phyloP scores from a whole-genome alignment of 2,329 filamentous ascomycete genomes.

The Colletotrichum lupini region DNA sequence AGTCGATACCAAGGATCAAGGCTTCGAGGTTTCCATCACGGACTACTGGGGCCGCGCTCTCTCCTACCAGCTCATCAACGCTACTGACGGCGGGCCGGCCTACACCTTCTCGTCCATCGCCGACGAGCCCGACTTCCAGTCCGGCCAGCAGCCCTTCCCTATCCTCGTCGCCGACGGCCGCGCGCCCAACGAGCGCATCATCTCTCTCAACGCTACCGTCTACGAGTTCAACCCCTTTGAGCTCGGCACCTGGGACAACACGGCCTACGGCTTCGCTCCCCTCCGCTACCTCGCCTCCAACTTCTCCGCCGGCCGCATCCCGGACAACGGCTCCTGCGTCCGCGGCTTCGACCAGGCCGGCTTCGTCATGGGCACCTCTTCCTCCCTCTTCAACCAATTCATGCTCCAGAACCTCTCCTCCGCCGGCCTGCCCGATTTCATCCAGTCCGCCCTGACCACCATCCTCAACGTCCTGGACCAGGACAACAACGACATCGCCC shows the following conservation, averaged over 20 bases:
- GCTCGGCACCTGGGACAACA: slow-evolving; percentile 72
- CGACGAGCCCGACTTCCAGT: slow-evolving; percentile 51
- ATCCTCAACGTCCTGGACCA: slow-evolving; percentile 68
- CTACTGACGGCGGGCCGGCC: slow-evolving; percentile 75
- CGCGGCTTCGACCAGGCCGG: slow-evolving; percentile 82
- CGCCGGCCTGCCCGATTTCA: slow-evolving; percentile 41
- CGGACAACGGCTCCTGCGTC: slow-evolving; percentile 57
- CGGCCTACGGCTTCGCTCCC: slow-evolving; percentile 68
- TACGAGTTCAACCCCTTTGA: slow-evolving; percentile 76
- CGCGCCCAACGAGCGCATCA: slow-evolving; percentile 53
- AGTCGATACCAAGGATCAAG: slow-evolving; percentile 51
- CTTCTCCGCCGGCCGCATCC: slow-evolving; percentile 61
- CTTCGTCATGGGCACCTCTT: slow-evolving; percentile 85
- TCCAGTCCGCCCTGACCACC: slow-evolving; percentile 56
- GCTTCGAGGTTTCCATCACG: slow-evolving; percentile 74
- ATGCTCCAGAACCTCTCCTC: slow-evolving; percentile 66
- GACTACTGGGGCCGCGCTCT: slow-evolving; percentile 91
- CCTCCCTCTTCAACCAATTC: slow-evolving; percentile 84
- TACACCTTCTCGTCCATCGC: slow-evolving; percentile 83
- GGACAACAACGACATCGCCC: slow-evolving; percentile 79
- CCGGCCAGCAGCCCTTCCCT: slow-evolving; percentile 58
- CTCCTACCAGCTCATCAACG: slow-evolving; percentile 87
- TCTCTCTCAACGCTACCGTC: slow-evolving; percentile 67
- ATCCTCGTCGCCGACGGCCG: slow-evolving; percentile 62
- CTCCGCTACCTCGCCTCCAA: slow-evolving; percentile 70